Evolutionary conservation across 2,329 filamentous ascomycete species (phyloP), one percentile per base, ranked within the genome.

Genomic region (Paraphaeosphaeria minitans): DNA sequence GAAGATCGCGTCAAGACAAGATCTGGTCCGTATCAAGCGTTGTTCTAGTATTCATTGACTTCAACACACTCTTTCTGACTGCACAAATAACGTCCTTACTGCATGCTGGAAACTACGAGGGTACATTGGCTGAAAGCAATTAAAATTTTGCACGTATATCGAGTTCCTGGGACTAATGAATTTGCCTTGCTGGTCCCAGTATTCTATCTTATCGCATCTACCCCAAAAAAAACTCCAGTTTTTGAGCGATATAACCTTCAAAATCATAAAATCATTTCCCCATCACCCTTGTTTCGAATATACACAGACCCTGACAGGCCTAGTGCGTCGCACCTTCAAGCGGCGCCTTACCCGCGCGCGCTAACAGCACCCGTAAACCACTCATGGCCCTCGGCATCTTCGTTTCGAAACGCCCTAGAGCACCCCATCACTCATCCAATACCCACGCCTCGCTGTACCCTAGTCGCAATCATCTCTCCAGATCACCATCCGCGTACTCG

Each of bases 321-420:
- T 42, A 48, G 46, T n/a, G 39, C 24, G 49, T 21, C 47, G 31
- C 47, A n/a, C n/a, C n/a, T n/a, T n/a, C n/a, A n/a, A n/a, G n/a
- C n/a, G n/a, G 29, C 46, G 42, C 22, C 27, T 48, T 21, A 46
- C 31, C 53, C 29, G 24, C 56, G 50, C 55, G 55, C 55, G 49
- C 55, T 57, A 57, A 53, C 21, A 27, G 24, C 21, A 16, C 31
- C 43, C 24, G 39, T 22, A 12, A 35, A n/a, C 51, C 51, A 53
- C 24, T 53, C 51, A 53, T 35, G 29, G 27, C 29, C 9, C 29
- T 16, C 51, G 14, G n/a, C 41, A 35, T n/a, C 41, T n/a, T 24
- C 22, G 22, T 27, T 56, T 56, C 35, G 45, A 56, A 56, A 56
- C 54, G 43, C 24, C 9, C 31, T 14, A 35, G 37, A 16, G 22